Conservation (phyloP, 495 filamentous ascomycete species). For the Talaromyces proteolyticus region DNA sequence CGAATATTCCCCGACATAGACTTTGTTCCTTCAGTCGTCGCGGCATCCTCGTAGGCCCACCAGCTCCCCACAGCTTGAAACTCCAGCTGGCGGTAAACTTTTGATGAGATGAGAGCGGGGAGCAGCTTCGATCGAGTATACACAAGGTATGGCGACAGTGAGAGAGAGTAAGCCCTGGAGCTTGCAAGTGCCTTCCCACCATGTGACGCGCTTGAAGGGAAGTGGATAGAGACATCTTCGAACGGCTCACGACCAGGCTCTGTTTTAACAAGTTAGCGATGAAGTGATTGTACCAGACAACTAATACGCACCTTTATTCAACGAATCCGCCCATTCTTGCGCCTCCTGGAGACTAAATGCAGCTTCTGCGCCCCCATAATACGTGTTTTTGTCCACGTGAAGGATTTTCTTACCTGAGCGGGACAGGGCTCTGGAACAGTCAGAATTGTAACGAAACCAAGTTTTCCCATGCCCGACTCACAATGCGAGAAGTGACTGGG, state of each 20-base stretch:
- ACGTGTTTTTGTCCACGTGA: constrained; percentile 80
- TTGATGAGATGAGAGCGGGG: constrained; percentile 74
- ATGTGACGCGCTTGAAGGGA: constrained; percentile 12
- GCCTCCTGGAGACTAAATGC: constrained; percentile 83
- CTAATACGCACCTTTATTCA: constrained; percentile 37
- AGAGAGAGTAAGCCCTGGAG: constrained; percentile 75
- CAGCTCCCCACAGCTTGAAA: constrained; percentile 93
- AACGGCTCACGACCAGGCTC: constrained; percentile 26
- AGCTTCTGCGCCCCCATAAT: constrained; percentile 83
- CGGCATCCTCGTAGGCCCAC: constrained; percentile 58
- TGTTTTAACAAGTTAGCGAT: constrained; percentile 9
- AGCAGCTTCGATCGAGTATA: constrained; percentile 77
- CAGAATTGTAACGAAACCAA: constrained; percentile 13
- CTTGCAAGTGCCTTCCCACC: constrained; percentile 41
- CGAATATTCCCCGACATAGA: constrained; percentile 23
- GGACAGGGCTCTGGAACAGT: constrained; percentile 73
- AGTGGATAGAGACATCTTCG: constrained; percentile 31
- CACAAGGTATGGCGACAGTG: constrained; percentile 80
- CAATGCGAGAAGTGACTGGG: constrained; percentile 90
- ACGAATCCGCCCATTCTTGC: constrained; percentile 59
- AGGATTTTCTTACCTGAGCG: constrained; percentile 88
- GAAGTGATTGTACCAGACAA: neutral
- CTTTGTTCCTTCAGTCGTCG: constrained; percentile 7
- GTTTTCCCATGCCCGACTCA: constrained; percentile 42
- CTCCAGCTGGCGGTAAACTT: constrained; percentile 81